Percentiles rank a stretch among this genome's conserved stretches.
These are phyloP conservation scores for Ailanthus altissimus DNA, from an alignment of 345 rosid genomes.

Conservation along the genomic window DNA sequence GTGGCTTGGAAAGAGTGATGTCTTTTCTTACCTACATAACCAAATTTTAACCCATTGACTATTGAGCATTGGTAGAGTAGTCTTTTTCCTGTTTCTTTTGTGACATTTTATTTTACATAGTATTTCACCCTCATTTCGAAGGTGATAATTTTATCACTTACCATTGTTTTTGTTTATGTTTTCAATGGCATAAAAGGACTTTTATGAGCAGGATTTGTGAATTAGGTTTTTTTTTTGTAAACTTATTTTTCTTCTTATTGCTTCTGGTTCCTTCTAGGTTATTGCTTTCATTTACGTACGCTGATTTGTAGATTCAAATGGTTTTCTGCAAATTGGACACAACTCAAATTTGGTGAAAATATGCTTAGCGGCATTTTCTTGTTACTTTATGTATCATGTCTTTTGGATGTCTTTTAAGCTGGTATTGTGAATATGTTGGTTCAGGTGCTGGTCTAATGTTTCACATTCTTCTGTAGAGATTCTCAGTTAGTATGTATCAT, in stretches of 20 bases:
- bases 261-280: not conserved
- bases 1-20: not conserved
- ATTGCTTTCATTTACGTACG: not conserved
- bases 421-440: slow-evolving; percentile 53
- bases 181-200: not conserved
- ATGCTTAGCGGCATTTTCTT: slow-evolving; percentile 24
- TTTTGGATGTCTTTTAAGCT: slow-evolving; percentile 35
- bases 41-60: not conserved
- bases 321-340: not conserved
- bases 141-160: not conserved
- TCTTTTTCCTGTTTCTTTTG: not conserved
- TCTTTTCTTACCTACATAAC: not conserved
- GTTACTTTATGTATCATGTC: slow-evolving; percentile 18
- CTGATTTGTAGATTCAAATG: not conserved
- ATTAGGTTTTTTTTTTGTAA: not conserved
- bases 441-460: slow-evolving; percentile 67
- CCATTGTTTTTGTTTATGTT: not conserved
- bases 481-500: slow-evolving; percentile 48
- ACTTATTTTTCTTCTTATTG: not conserved
- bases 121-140: not conserved
- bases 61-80: not conserved
- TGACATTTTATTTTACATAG: not conserved
- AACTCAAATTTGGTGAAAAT: not conserved
- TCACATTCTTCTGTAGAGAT: slow-evolving; percentile 52
- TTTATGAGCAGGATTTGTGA: slow-evolving; percentile 3